Evolutionary conservation across 306 rosid species (phyloP).

Genomic region (Gleditsia sinensis): DNA sequence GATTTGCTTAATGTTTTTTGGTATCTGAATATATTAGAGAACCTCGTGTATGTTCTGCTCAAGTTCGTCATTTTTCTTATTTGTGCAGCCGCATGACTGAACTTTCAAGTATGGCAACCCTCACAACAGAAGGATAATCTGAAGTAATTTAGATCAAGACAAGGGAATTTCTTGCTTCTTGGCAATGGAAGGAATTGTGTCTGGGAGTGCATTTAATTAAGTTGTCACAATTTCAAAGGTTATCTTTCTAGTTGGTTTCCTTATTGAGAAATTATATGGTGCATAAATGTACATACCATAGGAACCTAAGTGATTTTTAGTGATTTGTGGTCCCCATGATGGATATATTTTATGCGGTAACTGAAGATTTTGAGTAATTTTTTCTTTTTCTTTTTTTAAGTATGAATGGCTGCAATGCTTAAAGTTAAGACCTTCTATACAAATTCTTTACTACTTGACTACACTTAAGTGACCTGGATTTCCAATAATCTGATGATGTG

Average conservation of each 20-base stretch:
- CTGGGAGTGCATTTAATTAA: not conserved
- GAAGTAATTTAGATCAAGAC: not conserved
- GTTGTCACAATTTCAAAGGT: not conserved
- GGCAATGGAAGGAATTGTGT: not conserved
- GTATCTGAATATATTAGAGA: not conserved
- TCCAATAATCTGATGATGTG: too few species aligned
- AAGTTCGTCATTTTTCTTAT: not conserved
- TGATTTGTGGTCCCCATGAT: not conserved
- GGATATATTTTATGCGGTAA: not conserved
- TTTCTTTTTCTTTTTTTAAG: too few species aligned
- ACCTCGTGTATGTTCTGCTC: not conserved
- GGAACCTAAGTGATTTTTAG: slow-evolving; percentile 1
- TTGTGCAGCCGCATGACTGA: not conserved
- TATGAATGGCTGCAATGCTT: too few species aligned
- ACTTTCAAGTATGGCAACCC: not conserved
- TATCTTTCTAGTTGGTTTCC: slow-evolving; percentile 7
- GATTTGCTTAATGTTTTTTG: not conserved
- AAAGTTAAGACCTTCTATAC: too few species aligned
- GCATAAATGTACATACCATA: not conserved
- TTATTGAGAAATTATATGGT: slow-evolving; percentile 2
- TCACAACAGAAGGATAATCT: not conserved
- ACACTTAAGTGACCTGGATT: too few species aligned
- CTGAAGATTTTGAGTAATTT: too few species aligned
- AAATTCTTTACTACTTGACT: too few species aligned
- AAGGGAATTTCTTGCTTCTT: not conserved